Conservation (phyloP, 1,284 basidiomycete genomes). For the Chondrostereum purpureum region DNA sequence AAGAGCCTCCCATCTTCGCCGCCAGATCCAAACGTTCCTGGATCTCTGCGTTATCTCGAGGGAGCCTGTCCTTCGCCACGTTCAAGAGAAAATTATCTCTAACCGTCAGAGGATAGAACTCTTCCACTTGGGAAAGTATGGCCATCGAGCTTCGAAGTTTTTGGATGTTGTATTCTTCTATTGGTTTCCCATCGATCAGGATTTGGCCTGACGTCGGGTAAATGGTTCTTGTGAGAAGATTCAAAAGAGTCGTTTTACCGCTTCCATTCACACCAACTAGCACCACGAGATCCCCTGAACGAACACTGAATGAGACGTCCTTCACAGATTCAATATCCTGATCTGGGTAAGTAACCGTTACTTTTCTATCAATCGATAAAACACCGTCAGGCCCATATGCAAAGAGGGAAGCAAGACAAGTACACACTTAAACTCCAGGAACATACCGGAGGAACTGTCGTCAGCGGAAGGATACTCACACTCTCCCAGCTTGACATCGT, state of each 20-base stretch:
- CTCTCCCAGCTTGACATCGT: conserved; percentile 8
- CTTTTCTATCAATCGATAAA: neutral
- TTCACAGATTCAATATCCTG: conserved; percentile 20
- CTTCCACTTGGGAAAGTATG: conserved; percentile 32
- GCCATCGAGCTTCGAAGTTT: conserved; percentile 28
- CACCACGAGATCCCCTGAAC: conserved; percentile 27
- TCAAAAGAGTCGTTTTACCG: conserved; percentile 43
- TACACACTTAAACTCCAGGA: conserved; percentile 24
- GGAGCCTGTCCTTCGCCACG: conserved; percentile 9
- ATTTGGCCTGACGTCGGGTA: conserved; percentile 33
- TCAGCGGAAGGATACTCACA: conserved; percentile 16
- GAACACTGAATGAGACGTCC: conserved; percentile 26
- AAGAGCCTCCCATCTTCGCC: conserved; percentile 28
- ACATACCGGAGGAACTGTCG: conserved; percentile 19
- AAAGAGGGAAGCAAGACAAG: neutral
- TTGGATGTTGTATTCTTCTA: conserved; percentile 21
- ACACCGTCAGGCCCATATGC: neutral
- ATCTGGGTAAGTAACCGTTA: conserved; percentile 6
- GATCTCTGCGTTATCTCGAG: conserved; percentile 8
- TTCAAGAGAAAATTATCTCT: conserved; percentile 35
- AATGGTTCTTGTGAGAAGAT: conserved; percentile 35
- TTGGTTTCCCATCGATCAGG: conserved; percentile 27
- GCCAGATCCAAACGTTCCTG: conserved; percentile 24
- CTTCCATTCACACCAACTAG: conserved; percentile 19
- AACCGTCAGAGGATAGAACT: conserved; percentile 34